These are phyloP conservation scores for Cytospora piceicola DNA, from an alignment of 2,329 filamentous ascomycete genomes.

Conservation along the genomic window DNA sequence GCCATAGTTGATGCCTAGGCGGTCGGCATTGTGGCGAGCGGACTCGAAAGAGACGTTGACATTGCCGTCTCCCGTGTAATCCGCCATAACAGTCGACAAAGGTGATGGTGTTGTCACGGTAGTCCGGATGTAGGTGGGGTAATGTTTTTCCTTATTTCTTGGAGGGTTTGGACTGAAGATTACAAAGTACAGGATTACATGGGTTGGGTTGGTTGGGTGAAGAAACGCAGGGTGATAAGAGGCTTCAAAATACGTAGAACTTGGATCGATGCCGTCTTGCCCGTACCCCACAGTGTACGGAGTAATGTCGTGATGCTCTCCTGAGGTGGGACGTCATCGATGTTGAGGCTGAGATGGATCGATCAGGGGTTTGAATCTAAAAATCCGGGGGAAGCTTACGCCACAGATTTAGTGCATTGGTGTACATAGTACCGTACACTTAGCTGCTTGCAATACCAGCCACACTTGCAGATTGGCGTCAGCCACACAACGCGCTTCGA, in stretches of 20 bases:
- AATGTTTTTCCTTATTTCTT: not conserved
- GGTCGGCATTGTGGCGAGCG: constrained; percentile 25
- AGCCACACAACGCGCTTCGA: constrained; percentile 12
- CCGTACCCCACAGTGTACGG: not conserved
- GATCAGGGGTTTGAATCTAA: not conserved
- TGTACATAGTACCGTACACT: no score
- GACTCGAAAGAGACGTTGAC: constrained; percentile 6
- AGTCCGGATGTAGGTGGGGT: not conserved
- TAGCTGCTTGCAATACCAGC: not conserved
- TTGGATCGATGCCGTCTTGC: not conserved
- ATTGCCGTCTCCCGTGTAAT: not conserved
- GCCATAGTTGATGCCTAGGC: constrained; percentile 28
- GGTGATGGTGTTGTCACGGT: not conserved
- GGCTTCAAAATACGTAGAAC: not conserved
- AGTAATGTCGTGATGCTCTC: constrained; percentile 5
- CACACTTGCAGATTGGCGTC: constrained; percentile 2
- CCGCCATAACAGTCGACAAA: constrained; percentile 4
- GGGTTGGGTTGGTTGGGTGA: not conserved
- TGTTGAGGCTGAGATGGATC: not conserved
- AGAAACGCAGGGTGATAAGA: not conserved
- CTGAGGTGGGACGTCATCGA: constrained; percentile 22
- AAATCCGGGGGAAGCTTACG: constrained; percentile 25
- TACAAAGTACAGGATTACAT: not conserved
- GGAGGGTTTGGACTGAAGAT: not conserved
- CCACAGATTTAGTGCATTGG: constrained; percentile 20